Evolutionary conservation across 129 eudicot genomes (phyloP).

Genomic region (Apium graveolens): DNA sequence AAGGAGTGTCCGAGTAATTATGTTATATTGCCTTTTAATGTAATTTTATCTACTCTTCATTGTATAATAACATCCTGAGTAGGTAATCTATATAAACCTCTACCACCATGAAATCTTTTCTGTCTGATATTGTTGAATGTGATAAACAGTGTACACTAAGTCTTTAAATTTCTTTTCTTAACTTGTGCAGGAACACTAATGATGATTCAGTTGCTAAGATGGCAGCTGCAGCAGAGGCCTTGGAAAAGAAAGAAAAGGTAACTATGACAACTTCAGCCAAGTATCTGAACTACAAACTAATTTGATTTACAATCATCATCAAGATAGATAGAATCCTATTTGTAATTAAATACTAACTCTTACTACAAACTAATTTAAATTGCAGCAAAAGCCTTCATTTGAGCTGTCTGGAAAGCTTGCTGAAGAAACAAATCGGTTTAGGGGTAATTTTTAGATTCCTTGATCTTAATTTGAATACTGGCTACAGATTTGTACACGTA

Average conservation of each 20-base stretch:
- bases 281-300: constrained; percentile 3
- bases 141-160: neutral
- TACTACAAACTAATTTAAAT: constrained; percentile 1
- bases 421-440: constrained; percentile 88
- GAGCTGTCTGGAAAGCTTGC: constrained; percentile 99
- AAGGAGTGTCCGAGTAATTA: neutral
- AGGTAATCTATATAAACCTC: neutral
- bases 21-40: neutral
- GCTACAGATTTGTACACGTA: neutral
- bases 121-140: neutral
- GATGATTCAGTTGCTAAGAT: constrained; percentile 71
- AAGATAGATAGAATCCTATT: neutral
- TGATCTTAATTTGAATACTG: neutral
- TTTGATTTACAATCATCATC: constrained; percentile 21
- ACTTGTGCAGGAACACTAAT: constrained; percentile 52
- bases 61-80: neutral
- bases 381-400: constrained; percentile 97
- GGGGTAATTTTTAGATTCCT: constrained; percentile 40
- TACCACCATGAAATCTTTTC: neutral
- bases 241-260: constrained; percentile 79
- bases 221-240: constrained; percentile 79
- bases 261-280: neutral
- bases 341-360: neutral
- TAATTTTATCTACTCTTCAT: neutral
- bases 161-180: constrained; percentile 14